A percentile compares a stretch with the other conserved stretches of the same genome.
These are phyloP conservation scores for Euphorbia celastroides DNA, from an alignment of 441 rosid species.

Conservation along the genomic window DNA sequence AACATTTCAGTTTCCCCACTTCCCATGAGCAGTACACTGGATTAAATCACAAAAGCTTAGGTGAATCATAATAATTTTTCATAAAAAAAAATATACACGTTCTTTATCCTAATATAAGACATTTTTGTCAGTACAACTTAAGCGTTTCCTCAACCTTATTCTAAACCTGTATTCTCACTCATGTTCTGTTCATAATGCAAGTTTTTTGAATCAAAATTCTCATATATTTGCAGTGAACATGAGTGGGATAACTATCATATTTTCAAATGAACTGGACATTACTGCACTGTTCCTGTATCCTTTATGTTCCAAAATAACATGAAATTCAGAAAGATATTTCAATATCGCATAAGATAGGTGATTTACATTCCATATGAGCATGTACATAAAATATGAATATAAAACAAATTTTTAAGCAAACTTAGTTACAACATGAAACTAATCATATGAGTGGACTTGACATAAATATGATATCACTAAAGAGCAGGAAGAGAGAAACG, in stretches of 20 bases:
- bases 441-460: not conserved
- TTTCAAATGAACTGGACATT: not conserved
- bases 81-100: no score
- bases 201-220: not conserved
- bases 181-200: not conserved
- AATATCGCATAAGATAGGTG: no score
- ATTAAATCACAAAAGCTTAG: slow-evolving; percentile 8
- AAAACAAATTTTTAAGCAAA: not conserved
- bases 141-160: not conserved
- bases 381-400: not conserved
- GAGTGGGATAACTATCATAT: not conserved
- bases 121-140: not conserved
- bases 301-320: not conserved
- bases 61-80: not conserved
- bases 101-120: no score
- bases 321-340: not conserved
- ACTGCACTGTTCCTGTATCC: not conserved
- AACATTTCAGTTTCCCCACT: slow-evolving; percentile 72
- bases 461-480: not conserved
- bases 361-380: not conserved
- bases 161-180: not conserved
- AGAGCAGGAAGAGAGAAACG: slow-evolving; percentile 10
- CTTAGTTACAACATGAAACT: not conserved
- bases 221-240: not conserved
- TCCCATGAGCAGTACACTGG: slow-evolving; percentile 78